Conservation (phyloP, 257 asterid species). For the Handroanthus guayacan region DNA sequence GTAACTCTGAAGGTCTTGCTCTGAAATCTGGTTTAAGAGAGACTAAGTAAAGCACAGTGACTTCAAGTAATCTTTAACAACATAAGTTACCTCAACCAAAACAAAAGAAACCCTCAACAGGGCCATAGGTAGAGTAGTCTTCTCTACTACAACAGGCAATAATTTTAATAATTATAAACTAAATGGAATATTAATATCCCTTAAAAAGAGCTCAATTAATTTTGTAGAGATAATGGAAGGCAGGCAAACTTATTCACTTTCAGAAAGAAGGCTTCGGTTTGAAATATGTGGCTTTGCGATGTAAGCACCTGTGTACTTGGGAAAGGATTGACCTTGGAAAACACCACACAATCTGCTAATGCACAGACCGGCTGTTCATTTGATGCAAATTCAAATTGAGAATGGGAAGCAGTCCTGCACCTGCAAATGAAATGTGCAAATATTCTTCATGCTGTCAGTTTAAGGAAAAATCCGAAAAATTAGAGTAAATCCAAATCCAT, state of each 20-base stretch:
- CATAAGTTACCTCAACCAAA: background rate
- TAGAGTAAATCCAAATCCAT: background rate
- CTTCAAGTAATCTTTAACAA: background rate
- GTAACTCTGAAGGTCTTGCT: conserved; percentile 55
- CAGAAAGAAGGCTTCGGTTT: conserved; percentile 69
- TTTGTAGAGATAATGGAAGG: conserved; percentile 67
- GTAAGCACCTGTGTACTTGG: conserved; percentile 81
- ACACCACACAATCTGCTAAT: conserved; percentile 59
- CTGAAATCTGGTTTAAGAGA: conserved; percentile 35
- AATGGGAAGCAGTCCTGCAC: conserved; percentile 74
- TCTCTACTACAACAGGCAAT: background rate
- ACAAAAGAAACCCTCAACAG: no score
- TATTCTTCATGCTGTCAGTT: conserved; percentile 18
- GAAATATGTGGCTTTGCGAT: conserved; percentile 61
- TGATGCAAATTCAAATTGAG: conserved; percentile 76
- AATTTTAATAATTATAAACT: background rate
- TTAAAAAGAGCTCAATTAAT: conserved; percentile 73
- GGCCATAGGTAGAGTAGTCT: no score
- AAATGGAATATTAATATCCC: conserved; percentile 47
- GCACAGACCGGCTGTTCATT: conserved; percentile 61
- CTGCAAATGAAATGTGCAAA: conserved; percentile 39
- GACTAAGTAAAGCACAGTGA: background rate
- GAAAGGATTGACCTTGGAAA: no score
- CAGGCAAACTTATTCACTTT: conserved; percentile 60
- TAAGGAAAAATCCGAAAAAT: background rate